Evolutionary conservation across 306 rosid species (phyloP).

Genomic region (Corylus heterophylla): DNA sequence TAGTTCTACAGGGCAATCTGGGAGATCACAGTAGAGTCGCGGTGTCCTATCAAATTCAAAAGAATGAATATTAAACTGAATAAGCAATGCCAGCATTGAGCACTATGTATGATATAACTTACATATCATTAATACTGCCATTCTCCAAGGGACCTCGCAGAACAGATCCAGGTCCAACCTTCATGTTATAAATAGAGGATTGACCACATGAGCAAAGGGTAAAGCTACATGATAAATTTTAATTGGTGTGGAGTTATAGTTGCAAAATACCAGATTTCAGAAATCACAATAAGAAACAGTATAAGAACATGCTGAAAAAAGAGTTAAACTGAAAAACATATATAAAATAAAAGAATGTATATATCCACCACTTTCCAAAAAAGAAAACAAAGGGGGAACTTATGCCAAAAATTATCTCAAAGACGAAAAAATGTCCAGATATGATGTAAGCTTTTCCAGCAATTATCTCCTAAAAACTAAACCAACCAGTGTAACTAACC

Average conservation of each 20-base stretch:
- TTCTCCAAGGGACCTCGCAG: constrained; percentile 81
- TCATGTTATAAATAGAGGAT: constrained; percentile 33
- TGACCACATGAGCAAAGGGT: constrained; percentile 28
- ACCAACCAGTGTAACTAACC: neutral
- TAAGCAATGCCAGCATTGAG: constrained; percentile 6
- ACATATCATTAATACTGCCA: constrained; percentile 45
- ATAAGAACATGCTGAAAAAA: neutral
- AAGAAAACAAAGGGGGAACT: neutral
- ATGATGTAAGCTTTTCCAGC: neutral
- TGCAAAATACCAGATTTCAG: constrained; percentile 4
- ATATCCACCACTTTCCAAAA: neutral
- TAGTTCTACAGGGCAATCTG: constrained; percentile 79
- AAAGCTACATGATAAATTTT: neutral
- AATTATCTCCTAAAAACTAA: neutral
- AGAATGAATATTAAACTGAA: constrained; percentile 20
- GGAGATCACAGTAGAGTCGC: constrained; percentile 64
- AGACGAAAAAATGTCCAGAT: neutral
- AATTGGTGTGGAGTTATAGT: constrained; percentile 2
- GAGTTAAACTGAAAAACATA: neutral
- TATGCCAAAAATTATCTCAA: neutral
- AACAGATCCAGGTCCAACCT: constrained; percentile 89
- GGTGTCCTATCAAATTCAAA: constrained; percentile 56
- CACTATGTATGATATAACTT: constrained; percentile 38
- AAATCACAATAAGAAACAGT: neutral
- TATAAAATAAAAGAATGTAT: neutral